Evolutionary conservation across 495 filamentous ascomycete species (phyloP).

Genomic region (Glutinoglossum americanum): DNA sequence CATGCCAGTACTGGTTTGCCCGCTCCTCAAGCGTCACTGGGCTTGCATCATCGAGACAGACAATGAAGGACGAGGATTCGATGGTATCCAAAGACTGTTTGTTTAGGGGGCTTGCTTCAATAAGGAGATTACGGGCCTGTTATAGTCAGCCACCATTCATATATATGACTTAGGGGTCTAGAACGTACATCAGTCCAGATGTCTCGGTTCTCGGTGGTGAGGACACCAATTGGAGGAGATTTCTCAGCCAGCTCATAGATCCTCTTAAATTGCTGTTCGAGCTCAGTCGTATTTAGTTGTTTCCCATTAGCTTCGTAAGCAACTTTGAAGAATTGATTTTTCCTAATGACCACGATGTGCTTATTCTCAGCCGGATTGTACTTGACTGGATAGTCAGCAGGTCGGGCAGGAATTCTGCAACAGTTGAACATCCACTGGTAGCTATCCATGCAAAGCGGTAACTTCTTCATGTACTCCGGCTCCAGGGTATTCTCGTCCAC

Average conservation of each 20-base stretch:
- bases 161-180: neutral
- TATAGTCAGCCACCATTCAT: slow-evolving; percentile 4
- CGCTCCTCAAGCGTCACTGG: slow-evolving; percentile 93
- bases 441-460: slow-evolving; percentile 89
- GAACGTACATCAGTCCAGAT: slow-evolving; percentile 52
- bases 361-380: slow-evolving; percentile 51
- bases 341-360: slow-evolving; percentile 74
- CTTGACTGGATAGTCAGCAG: slow-evolving; percentile 66
- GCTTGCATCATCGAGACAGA: slow-evolving; percentile 84
- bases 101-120: slow-evolving; percentile 57
- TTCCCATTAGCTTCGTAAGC: slow-evolving; percentile 51
- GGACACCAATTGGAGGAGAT: slow-evolving; percentile 52
- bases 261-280: slow-evolving; percentile 68
- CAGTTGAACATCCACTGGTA: slow-evolving; percentile 99
- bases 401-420: slow-evolving; percentile 66
- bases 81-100: slow-evolving; percentile 54
- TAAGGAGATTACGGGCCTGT: slow-evolving; percentile 44
- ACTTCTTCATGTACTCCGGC: slow-evolving; percentile 93
- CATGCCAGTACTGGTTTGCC: slow-evolving; percentile 93
- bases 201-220: slow-evolving; percentile 86
- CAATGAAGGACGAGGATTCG: slow-evolving; percentile 74
- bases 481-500: slow-evolving; percentile 70
- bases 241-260: slow-evolving; percentile 61
- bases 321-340: slow-evolving; percentile 93
- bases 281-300: slow-evolving; percentile 65